phyloP scores from a whole-genome alignment of 192 early-diverging fungal genomes.

The Diversispora epigaea region DNA sequence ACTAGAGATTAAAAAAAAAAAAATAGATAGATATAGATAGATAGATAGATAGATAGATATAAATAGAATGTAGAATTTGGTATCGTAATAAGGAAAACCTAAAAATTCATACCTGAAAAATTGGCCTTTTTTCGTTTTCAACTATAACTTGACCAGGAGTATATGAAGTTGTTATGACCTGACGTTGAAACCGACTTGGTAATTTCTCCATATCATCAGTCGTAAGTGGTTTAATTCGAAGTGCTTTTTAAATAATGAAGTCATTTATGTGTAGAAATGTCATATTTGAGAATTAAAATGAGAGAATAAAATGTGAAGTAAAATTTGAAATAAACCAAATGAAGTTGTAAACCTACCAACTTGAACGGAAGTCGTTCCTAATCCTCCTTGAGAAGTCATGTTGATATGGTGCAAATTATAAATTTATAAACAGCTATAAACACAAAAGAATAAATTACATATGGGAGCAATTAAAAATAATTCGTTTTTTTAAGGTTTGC shows the following conservation, averaged over 20 bases:
- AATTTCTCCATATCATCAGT: background rate
- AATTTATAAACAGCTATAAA: no score
- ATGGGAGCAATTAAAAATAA: no score
- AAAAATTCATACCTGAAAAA: slow-evolving; percentile 36
- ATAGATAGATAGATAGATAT: no score
- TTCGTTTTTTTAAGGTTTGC: no score
- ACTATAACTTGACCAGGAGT: background rate
- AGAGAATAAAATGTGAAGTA: background rate
- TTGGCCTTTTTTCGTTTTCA: background rate
- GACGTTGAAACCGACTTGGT: slow-evolving; percentile 17
- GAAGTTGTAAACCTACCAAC: slow-evolving; percentile 1
- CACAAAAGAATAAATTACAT: no score
- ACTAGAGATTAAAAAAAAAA: slow-evolving; percentile 29
- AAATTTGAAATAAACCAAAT: background rate
- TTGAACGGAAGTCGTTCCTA: background rate
- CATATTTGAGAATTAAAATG: background rate
- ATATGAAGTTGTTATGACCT: background rate
- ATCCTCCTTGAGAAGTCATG: no score
- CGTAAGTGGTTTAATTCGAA: slow-evolving; percentile 2
- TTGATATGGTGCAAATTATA: no score
- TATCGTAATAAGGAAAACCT: no score
- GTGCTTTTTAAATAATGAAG: background rate
- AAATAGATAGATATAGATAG: no score
- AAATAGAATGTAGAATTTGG: no score
- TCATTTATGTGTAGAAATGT: background rate